phyloP scores from a whole-genome alignment of 2,329 filamentous ascomycete species.

The Neophaeococcomyces aloes region DNA sequence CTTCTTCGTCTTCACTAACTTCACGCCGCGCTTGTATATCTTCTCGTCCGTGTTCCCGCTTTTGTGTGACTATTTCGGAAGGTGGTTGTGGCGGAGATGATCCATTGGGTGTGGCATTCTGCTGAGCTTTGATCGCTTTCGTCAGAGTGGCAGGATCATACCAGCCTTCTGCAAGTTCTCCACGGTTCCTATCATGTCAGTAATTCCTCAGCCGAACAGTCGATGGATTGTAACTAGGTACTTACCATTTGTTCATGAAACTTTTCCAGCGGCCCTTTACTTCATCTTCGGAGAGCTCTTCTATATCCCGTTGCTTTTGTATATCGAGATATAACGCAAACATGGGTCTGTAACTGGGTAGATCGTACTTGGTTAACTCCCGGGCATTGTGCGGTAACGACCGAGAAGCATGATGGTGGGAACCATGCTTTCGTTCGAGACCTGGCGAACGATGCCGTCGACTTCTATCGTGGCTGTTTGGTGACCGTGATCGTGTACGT shows the following conservation, averaged over 20 bases:
- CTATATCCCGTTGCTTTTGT: slow-evolving; percentile 66
- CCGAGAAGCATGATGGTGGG: not conserved
- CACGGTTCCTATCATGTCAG: slow-evolving; percentile 56
- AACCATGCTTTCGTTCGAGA: slow-evolving; percentile 8
- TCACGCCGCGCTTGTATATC: slow-evolving; percentile 23
- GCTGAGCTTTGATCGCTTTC: slow-evolving; percentile 29
- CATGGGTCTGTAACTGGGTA: slow-evolving; percentile 55
- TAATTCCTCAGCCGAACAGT: not conserved
- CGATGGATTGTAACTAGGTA: too few relatives aligned
- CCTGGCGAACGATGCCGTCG: slow-evolving; percentile 7
- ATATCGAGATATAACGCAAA: slow-evolving; percentile 79
- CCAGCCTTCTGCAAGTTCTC: slow-evolving; percentile 81
- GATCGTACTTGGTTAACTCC: slow-evolving; percentile 57
- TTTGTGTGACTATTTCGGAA: not conserved
- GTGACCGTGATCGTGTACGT: slow-evolving; percentile 12
- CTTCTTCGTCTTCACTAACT: slow-evolving; percentile 48
- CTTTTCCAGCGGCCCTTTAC: slow-evolving; percentile 82
- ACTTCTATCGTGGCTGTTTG: slow-evolving; percentile 9
- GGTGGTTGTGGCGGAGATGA: not conserved
- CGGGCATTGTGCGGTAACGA: slow-evolving; percentile 56
- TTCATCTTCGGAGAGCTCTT: slow-evolving; percentile 63
- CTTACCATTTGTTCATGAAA: slow-evolving; percentile 76
- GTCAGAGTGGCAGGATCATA: slow-evolving; percentile 69
- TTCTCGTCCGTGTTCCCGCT: not conserved
- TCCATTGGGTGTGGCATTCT: too few relatives aligned